phyloP scores from a whole-genome alignment of 441 rosid genomes.

The Macaranga tanarius region DNA sequence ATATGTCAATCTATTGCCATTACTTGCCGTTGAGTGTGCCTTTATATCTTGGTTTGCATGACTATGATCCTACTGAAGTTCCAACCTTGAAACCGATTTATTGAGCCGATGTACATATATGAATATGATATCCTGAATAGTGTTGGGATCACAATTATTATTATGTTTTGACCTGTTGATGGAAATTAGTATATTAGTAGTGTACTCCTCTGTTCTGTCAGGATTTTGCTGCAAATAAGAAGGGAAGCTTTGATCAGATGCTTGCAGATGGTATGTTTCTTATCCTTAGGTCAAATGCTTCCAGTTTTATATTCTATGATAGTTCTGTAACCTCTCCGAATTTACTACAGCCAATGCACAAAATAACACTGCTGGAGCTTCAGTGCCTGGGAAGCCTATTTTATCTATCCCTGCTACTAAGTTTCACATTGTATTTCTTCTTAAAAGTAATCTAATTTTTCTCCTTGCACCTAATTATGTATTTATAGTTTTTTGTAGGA shows the following conservation, averaged over 20 bases:
- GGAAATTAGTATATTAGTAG: background rate
- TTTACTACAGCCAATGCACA: constrained; percentile 61
- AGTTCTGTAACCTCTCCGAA: constrained; percentile 17
- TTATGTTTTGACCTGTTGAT: background rate
- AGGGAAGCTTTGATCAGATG: constrained; percentile 77
- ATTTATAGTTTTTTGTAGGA: constrained; percentile 46
- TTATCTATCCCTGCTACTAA: constrained; percentile 61
- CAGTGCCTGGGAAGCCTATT: constrained; percentile 66
- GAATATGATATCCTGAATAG: background rate
- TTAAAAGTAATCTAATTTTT: background rate
- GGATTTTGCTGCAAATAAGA: constrained; percentile 61
- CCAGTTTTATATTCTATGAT: constrained; percentile 1
- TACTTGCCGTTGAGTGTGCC: background rate
- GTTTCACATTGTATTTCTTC: too few relatives aligned
- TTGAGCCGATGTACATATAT: background rate
- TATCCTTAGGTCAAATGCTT: background rate
- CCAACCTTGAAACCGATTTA: background rate
- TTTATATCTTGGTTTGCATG: background rate
- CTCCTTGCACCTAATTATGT: constrained; percentile 1
- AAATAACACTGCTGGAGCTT: constrained; percentile 43
- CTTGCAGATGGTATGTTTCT: constrained; percentile 69
- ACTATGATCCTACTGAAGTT: constrained; percentile 2
- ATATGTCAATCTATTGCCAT: constrained; percentile 8
- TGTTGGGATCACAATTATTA: background rate
- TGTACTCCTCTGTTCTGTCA: constrained; percentile 16